Evolutionary conservation across 768 basidiomycete species (phyloP).

Genomic region (Tylopilus felleus): DNA sequence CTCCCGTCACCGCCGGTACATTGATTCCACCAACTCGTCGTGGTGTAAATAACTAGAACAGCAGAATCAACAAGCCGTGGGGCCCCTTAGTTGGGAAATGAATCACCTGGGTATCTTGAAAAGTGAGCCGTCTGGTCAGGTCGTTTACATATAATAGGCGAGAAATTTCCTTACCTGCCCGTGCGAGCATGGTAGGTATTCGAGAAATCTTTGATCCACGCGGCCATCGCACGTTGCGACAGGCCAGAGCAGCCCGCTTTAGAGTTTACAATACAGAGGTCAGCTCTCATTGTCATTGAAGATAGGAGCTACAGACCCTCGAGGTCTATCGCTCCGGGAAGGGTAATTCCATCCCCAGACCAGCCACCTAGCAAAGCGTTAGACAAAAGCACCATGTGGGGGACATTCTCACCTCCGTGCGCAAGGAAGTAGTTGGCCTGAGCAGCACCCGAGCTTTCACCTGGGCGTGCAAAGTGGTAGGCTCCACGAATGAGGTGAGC

Average conservation of each 20-base stretch:
- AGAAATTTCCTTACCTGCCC: constrained; percentile 35
- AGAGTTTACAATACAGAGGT: constrained; percentile 42
- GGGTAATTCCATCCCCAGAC: constrained; percentile 54
- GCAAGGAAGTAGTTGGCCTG: constrained; percentile 60
- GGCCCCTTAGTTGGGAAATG: not conserved
- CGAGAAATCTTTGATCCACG: constrained; percentile 62
- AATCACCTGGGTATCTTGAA: constrained; percentile 40
- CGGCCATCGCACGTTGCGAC: constrained; percentile 50
- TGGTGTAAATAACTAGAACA: too few relatives aligned
- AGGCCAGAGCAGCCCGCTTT: constrained; percentile 55
- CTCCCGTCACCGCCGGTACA: too few relatives aligned
- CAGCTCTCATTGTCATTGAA: not conserved
- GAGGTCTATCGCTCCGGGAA: constrained; percentile 65
- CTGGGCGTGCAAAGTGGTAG: constrained; percentile 61
- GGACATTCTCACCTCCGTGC: constrained; percentile 42
- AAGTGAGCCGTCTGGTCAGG: not conserved
- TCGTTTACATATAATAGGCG: not conserved
- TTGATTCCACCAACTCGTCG: too few relatives aligned
- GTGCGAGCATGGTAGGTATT: constrained; percentile 51
- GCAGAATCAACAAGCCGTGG: too few relatives aligned
- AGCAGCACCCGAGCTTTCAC: constrained; percentile 47
- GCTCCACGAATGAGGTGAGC: constrained; percentile 55
- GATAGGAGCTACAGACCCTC: constrained; percentile 41
- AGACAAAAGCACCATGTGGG: not conserved
- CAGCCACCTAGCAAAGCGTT: constrained; percentile 41